phyloP scores from a whole-genome alignment of 257 asterid species.

The Solanum bukasovii region DNA sequence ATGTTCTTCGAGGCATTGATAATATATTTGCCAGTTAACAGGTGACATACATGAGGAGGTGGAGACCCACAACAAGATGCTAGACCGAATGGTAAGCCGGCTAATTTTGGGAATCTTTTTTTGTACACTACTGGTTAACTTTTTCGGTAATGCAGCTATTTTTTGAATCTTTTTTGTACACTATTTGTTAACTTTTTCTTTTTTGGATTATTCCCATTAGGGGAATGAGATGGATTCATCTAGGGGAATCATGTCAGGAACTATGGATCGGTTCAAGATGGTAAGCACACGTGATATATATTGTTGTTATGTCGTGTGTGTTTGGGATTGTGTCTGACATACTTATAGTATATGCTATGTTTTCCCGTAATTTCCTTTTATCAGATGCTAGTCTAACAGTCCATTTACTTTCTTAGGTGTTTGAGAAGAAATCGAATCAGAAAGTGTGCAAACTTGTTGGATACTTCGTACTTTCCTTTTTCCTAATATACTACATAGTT shows the following conservation, averaged over 20 bases:
- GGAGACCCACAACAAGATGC: constrained; percentile 75
- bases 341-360: neutral
- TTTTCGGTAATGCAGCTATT: constrained; percentile 18
- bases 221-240: constrained; percentile 94
- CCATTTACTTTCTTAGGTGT: constrained; percentile 39
- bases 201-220: constrained; percentile 17
- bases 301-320: neutral
- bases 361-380: constrained; percentile 2
- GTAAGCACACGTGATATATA: constrained; percentile 21
- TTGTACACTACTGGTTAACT: neutral
- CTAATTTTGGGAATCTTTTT: neutral
- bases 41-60: constrained; percentile 96
- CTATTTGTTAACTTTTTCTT: neutral
- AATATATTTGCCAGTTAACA: constrained; percentile 43
- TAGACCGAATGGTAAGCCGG: constrained; percentile 60
- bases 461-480: constrained; percentile 55
- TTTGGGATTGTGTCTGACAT: neutral
- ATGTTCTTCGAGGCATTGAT: neutral
- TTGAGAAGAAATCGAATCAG: constrained; percentile 78
- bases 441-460: constrained; percentile 70
- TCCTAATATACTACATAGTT: constrained; percentile 45
- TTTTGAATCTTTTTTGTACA: neutral
- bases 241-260: constrained; percentile 84
- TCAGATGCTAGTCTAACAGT: constrained; percentile 12
- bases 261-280: constrained; percentile 87